These are phyloP conservation scores for Teunomyces stri DNA, from an alignment of 805 yeast genomes.

Conservation along the genomic window DNA sequence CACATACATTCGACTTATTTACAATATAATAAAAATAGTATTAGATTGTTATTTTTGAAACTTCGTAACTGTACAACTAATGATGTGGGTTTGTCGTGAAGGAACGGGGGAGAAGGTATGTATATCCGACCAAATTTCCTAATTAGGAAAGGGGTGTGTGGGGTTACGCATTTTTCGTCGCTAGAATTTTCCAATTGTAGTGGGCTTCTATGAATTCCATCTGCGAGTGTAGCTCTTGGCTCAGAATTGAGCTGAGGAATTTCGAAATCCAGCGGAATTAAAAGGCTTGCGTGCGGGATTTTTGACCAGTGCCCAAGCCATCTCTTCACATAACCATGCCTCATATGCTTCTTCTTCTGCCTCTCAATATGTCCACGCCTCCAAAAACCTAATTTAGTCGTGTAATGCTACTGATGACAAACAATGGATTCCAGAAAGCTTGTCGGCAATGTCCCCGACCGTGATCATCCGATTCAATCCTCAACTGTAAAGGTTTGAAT, in stretches of 20 bases:
- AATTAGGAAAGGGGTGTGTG: not conserved
- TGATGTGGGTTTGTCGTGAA: not conserved
- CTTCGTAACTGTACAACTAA: not conserved
- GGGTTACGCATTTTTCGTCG: slow-evolving; percentile 1
- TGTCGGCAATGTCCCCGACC: not conserved
- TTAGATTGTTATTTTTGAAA: not conserved
- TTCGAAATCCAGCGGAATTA: not conserved
- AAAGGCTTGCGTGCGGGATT: no score
- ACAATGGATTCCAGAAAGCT: not conserved
- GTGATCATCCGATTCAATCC: not conserved
- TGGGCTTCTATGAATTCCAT: not conserved
- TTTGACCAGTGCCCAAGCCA: no score
- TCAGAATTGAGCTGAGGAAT: not conserved
- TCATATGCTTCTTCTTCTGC: not conserved
- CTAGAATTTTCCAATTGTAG: not conserved
- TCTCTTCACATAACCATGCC: not conserved
- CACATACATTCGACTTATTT: not conserved
- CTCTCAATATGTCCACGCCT: not conserved
- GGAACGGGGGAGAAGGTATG: not conserved
- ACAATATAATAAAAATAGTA: not conserved
- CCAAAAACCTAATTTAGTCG: not conserved
- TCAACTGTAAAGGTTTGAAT: not conserved
- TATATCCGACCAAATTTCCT: not conserved
- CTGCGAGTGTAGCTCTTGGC: not conserved
- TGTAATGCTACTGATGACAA: not conserved